phyloP scores from a whole-genome alignment of 169 alveolate species.

The Plasmodium yoelii region DNA sequence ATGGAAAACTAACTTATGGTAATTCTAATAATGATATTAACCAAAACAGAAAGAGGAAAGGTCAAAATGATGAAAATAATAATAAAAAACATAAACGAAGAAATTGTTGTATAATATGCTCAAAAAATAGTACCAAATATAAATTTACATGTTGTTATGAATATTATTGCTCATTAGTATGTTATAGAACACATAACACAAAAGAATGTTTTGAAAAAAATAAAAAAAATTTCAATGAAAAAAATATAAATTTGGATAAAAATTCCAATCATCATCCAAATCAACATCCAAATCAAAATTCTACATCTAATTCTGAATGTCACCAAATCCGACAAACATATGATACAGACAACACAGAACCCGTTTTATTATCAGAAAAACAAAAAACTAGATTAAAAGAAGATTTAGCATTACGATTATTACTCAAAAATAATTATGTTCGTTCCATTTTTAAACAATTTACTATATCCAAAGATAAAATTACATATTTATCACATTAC shows the following conservation, averaged over 20 bases:
- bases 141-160: constrained; percentile 37
- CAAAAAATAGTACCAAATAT: constrained; percentile 11
- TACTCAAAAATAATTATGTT: constrained; percentile 65
- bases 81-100: constrained; percentile 16
- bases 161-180: constrained; percentile 26
- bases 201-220: constrained; percentile 7
- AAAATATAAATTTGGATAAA: neutral
- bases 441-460: constrained; percentile 52
- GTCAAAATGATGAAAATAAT: constrained; percentile 1
- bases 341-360: constrained; percentile 10
- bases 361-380: constrained; percentile 21
- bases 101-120: constrained; percentile 14
- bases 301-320: no score
- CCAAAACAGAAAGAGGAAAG: constrained; percentile 11
- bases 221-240: neutral
- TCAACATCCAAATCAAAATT: no score
- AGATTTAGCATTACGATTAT: constrained; percentile 27
- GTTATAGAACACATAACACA: constrained; percentile 24
- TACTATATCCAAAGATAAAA: constrained; percentile 45
- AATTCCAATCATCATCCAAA: neutral
- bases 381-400: constrained; percentile 56
- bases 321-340: no score
- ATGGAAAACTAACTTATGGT: neutral
- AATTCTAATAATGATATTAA: neutral
- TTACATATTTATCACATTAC: constrained; percentile 40